Conservation (phyloP, 495 filamentous ascomycete genomes). For the Parathielavia hyrcaniae region DNA sequence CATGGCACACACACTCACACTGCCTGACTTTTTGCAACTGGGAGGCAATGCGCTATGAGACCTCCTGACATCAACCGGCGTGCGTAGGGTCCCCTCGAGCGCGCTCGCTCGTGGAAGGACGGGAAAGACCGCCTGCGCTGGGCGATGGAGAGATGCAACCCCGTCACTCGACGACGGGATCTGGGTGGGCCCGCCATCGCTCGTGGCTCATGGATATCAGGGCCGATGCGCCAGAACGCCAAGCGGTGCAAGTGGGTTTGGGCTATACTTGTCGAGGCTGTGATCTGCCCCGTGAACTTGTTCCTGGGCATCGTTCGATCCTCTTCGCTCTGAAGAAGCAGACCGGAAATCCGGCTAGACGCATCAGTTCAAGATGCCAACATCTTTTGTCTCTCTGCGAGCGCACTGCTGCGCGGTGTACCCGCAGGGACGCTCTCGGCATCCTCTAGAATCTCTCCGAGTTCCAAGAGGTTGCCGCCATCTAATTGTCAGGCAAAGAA, state of each 20-base stretch:
- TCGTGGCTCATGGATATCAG: constrained; percentile 18
- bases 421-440: background rate
- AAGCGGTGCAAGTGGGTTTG: constrained; percentile 8
- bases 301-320: background rate
- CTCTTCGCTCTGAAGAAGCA: background rate
- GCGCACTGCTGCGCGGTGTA: no score
- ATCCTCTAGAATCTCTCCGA: background rate
- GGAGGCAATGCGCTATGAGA: background rate
- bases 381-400: no score
- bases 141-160: constrained; percentile 6
- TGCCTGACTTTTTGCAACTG: background rate
- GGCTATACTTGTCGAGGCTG: constrained; percentile 5
- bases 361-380: background rate
- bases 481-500: background rate
- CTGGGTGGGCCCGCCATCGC: background rate
- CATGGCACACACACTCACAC: constrained; percentile 2
- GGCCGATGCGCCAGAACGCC: constrained; percentile 22
- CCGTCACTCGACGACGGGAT: constrained; percentile 1
- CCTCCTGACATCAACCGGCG: constrained; percentile 5
- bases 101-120: constrained; percentile 12
- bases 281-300: constrained; percentile 8
- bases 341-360: constrained; percentile 6
- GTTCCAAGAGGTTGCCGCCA: background rate
- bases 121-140: constrained; percentile 1
- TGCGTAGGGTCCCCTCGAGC: background rate